These are phyloP conservation scores for Cryomyces minteri DNA, from an alignment of 495 filamentous ascomycete species.

Conservation along the genomic window DNA sequence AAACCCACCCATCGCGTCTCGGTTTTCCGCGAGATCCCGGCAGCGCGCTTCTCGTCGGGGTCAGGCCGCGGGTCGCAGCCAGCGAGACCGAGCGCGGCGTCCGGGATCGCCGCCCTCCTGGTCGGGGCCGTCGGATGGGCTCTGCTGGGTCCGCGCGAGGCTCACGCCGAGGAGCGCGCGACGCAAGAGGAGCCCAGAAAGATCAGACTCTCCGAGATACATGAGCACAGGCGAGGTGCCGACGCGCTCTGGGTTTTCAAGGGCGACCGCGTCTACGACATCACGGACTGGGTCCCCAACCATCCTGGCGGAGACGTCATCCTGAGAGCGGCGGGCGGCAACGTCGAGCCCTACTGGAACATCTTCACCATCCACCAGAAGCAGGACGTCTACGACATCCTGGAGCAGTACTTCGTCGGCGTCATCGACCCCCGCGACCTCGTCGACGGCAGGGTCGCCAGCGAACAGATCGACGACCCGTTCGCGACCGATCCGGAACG, in stretches of 20 bases:
- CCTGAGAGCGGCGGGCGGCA: slow-evolving; percentile 34
- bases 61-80: too few relatives aligned
- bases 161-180: not conserved
- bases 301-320: slow-evolving; percentile 44
- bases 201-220: slow-evolving; percentile 29
- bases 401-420: slow-evolving; percentile 35
- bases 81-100: too few relatives aligned
- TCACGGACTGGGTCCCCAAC: slow-evolving; percentile 36
- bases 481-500: slow-evolving; percentile 32
- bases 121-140: too few relatives aligned
- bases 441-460: slow-evolving; percentile 26
- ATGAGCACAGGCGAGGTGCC: slow-evolving; percentile 28
- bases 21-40: too few relatives aligned
- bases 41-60: too few relatives aligned
- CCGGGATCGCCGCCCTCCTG: too few relatives aligned
- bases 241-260: slow-evolving; percentile 30
- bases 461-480: slow-evolving; percentile 33
- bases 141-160: too few relatives aligned
- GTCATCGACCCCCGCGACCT: slow-evolving; percentile 31
- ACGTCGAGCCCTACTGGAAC: slow-evolving; percentile 42
- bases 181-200: not conserved
- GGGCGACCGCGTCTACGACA: slow-evolving; percentile 37
- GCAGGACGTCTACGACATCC: slow-evolving; percentile 35
- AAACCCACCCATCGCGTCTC: too few relatives aligned
- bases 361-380: slow-evolving; percentile 43